Evolutionary conservation across 441 rosid species (phyloP), one percentile per base, ranked within the genome.

Genomic region (Adansonia gregorii): DNA sequence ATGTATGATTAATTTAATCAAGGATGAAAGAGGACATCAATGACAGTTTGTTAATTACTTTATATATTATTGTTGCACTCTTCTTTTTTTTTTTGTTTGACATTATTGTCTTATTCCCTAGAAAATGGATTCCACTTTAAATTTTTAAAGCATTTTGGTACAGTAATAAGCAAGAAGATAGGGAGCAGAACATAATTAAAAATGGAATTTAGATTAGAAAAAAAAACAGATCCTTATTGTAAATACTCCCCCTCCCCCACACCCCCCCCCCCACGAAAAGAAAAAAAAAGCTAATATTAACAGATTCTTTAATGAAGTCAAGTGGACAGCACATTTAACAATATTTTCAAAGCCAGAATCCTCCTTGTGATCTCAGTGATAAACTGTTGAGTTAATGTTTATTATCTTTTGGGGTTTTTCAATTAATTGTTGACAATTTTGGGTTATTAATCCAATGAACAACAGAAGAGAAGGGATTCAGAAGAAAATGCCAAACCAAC

Each of bases 371-470:
- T 76, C 76, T 75, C n/a, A 41, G 64, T 75, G 59, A 45, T 77
- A 54, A 74, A 8, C 59, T 63, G 61, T 51, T 74, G 51, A 67
- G 70, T 48, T 65, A 45, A 70, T 27, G 46, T 60, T 70, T 70
- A 52, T 10, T 58, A 3, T 58, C 59, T 22, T 9, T 4, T 3
- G 6, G 0, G 1, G 7, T 0, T 39, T 17, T 22, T 67, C 55
- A 74, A 75, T 81, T 72, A 81, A 35, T 73, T 80, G 63, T 17
- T 20, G 73, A 60, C 52, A 51, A 49, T 72, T 72, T 68, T 59
- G 45, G 19, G 39, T 14, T 12, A 6, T 77, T 12, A 55, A 24
- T 54, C 39, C 39, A 35, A 35, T 35, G 39, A 35, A 35, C 39
- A 35, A 35, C 39, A 35, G 39, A 35, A 35, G 39, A 35, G 0